phyloP scores from a whole-genome alignment of 345 rosid genomes.

The Cardiospermum halicacabum region DNA sequence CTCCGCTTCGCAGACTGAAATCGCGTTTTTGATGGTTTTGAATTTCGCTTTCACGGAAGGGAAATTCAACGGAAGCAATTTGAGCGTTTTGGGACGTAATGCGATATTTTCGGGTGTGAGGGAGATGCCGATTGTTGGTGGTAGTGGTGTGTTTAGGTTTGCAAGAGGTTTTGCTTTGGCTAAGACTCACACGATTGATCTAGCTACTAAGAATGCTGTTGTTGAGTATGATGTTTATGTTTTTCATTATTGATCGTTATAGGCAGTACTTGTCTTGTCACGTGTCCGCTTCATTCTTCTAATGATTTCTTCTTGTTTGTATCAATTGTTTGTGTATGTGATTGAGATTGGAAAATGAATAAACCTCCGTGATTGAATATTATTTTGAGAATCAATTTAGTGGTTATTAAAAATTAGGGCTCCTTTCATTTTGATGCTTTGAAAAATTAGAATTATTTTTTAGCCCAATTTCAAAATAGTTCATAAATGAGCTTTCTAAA shows the following conservation, averaged over 20 bases:
- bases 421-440: too few species aligned
- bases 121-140: slow-evolving; percentile 60
- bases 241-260: slow-evolving; percentile 32
- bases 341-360: too few species aligned
- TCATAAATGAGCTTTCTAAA: too few species aligned
- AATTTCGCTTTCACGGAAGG: slow-evolving; percentile 50
- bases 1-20: slow-evolving; percentile 23
- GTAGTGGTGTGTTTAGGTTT: slow-evolving; percentile 52
- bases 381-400: too few species aligned
- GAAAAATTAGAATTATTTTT: too few species aligned
- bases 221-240: slow-evolving; percentile 41
- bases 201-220: slow-evolving; percentile 22
- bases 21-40: slow-evolving; percentile 39
- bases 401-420: too few species aligned
- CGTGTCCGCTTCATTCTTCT: too few species aligned
- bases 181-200: slow-evolving; percentile 20
- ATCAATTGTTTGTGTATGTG: too few species aligned
- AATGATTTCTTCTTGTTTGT: too few species aligned
- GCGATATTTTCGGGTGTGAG: slow-evolving; percentile 24
- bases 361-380: too few species aligned
- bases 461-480: too few species aligned
- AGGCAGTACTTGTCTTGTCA: too few species aligned
- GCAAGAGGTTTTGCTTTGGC: slow-evolving; percentile 51
- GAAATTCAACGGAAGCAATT: slow-evolving; percentile 52
- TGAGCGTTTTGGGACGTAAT: slow-evolving; percentile 45